phyloP scores from a whole-genome alignment of 306 rosid species.

The Gleditsia sinensis region DNA sequence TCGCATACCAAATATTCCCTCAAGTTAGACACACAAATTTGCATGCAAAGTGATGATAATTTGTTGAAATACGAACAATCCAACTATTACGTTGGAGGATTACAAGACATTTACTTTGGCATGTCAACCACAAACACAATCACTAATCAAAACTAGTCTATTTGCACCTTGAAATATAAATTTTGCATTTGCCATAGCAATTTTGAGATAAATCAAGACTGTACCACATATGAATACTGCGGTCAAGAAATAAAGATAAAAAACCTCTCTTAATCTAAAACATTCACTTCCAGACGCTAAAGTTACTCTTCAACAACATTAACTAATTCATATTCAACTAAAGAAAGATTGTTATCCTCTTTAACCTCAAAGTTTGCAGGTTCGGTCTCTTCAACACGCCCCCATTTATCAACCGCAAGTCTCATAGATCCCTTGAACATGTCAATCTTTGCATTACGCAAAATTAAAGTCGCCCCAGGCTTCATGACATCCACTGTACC shows the following conservation, averaged over 20 bases:
- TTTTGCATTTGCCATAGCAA: conserved; percentile 29
- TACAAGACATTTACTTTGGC: conserved; percentile 17
- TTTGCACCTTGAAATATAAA: neutral
- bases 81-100: neutral
- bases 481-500: conserved; percentile 74
- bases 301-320: conserved; percentile 67
- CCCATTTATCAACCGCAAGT: conserved; percentile 91
- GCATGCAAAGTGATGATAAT: neutral
- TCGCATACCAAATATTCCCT: too few relatives aligned
- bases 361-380: conserved; percentile 71
- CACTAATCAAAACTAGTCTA: conserved; percentile 20
- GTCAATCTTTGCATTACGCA: conserved; percentile 91
- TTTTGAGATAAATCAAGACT: conserved; percentile 38
- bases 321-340: conserved; percentile 84
- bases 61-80: neutral
- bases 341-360: conserved; percentile 86
- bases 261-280: conserved; percentile 35
- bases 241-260: conserved; percentile 39
- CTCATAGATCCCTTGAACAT: conserved; percentile 97
- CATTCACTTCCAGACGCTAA: conserved; percentile 38
- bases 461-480: conserved; percentile 55
- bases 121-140: conserved; percentile 15
- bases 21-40: conserved; percentile 10
- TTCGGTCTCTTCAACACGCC: conserved; percentile 73
- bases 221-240: conserved; percentile 46